phyloP scores from a whole-genome alignment of 2,329 filamentous ascomycete species.

The Botryotinia narcissicola region DNA sequence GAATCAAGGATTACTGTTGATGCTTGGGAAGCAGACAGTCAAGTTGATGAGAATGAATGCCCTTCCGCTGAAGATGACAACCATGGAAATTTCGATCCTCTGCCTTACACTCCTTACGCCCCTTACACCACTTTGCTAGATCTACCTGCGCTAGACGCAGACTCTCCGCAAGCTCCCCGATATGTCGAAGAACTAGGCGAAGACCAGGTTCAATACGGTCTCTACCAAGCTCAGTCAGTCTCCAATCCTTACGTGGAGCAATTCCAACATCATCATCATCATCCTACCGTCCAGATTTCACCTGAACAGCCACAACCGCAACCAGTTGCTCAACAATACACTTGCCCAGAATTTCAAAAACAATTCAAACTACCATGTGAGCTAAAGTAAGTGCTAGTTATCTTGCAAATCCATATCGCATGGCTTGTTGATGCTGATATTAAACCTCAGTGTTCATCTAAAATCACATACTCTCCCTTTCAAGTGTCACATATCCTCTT shows the following conservation, averaged over 20 bases:
- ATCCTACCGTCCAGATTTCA: background rate
- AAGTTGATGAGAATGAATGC: conserved; percentile 3
- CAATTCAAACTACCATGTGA: background rate
- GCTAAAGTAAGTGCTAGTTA: conserved; percentile 8
- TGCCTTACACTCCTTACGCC: conserved; percentile 5
- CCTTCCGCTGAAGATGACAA: background rate
- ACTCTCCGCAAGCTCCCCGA: background rate
- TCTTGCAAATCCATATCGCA: background rate
- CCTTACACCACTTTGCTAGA: background rate
- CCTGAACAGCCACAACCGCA: background rate
- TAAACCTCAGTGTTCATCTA: background rate
- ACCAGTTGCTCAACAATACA: no score
- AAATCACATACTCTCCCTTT: conserved; percentile 6
- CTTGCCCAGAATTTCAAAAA: background rate
- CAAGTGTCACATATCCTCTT: background rate
- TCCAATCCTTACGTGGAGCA: background rate
- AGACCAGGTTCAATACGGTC: background rate
- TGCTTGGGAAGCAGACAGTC: background rate
- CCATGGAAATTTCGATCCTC: background rate
- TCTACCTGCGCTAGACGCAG: background rate
- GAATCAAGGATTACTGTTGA: background rate
- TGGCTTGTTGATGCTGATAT: background rate
- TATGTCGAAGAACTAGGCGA: background rate
- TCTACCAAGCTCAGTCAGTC: background rate
- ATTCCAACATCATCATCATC: background rate